Base-by-base conservation (phyloP, 768 basidiomycete genomes). In the Guyanaporus albipodus region DNA sequence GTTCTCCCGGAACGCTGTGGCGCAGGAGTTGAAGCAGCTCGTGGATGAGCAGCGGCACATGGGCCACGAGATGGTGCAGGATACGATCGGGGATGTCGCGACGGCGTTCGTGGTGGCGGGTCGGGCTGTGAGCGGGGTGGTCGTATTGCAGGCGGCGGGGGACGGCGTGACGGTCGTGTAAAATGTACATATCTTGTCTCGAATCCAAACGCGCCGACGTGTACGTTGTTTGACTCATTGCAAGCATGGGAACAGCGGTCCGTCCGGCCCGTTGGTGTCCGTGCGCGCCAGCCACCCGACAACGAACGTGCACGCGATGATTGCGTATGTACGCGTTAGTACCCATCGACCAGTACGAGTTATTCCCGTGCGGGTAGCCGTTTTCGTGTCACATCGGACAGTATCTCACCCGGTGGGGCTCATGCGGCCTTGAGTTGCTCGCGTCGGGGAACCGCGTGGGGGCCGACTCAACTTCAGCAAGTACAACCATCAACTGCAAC, bases 21-120 rank as follows among this genome's bases (percentile, higher is more conserved):
- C 66, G 9, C 61, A 55, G 0, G 93, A 96, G 68, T 61, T 92
- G 53, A 69, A 67, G 29, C 54, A 67, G 46, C 58, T 87, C 22
- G 62, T 74, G 4, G 48, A 64, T 8, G 74, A 74, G 56, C 33
- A 47, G 5, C 41, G 41, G 18, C 44, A 37, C 7, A 15, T 21
- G 9, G 40, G 26, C 1, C 48, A 56, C 2, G 63, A 64, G 11
- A 36, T 55, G 44, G 79, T 92, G 49, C 73, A 76, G 62, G 85
- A 87, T 70, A 91, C 92, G 18, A 73, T 95, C 21, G 94, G 94
- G 3, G 89, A 94, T 62, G 83, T 89, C 15, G 88, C 82, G 3
- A 78, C 84, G 32, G 83, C 83, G 36, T 79, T 94, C 61, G 79
- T 92, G 11, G 70, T 83, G n/a, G n/a, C 3, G 72, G 80, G 4